These are phyloP conservation scores for Globisporangium irregulare DNA, from an alignment of 352 stramenopile genomes.

Conservation along the genomic window DNA sequence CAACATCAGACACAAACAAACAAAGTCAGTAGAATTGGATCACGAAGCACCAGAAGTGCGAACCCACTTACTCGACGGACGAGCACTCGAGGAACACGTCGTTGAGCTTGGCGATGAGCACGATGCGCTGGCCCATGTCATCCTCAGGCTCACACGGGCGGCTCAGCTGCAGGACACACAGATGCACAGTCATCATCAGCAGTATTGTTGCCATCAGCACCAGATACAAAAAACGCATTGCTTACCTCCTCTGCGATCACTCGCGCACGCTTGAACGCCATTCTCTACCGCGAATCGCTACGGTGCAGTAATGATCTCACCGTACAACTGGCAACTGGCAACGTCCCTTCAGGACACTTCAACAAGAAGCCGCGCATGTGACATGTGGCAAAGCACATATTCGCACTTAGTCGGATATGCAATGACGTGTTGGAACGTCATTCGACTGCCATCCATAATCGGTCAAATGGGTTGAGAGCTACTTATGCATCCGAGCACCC, in stretches of 20 bases:
- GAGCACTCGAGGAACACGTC: constrained; percentile 13
- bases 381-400: neutral
- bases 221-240: neutral
- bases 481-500: neutral
- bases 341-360: neutral
- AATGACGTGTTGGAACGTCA: neutral
- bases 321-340: neutral
- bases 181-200: neutral
- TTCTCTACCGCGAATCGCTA: neutral
- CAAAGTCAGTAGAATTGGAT: neutral
- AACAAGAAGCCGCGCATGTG: neutral
- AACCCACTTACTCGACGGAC: constrained; percentile 16
- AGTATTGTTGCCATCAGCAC: neutral
- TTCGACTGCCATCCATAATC: neutral
- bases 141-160: neutral
- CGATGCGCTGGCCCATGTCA: neutral
- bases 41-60: neutral
- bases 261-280: neutral
- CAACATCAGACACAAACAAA: neutral
- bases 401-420: neutral
- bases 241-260: constrained; percentile 3
- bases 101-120: constrained; percentile 16
- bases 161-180: neutral
- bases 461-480: neutral
- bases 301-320: neutral